phyloP scores from a whole-genome alignment of 2,329 filamentous ascomycete species.

The Hymenoscyphus scutula region DNA sequence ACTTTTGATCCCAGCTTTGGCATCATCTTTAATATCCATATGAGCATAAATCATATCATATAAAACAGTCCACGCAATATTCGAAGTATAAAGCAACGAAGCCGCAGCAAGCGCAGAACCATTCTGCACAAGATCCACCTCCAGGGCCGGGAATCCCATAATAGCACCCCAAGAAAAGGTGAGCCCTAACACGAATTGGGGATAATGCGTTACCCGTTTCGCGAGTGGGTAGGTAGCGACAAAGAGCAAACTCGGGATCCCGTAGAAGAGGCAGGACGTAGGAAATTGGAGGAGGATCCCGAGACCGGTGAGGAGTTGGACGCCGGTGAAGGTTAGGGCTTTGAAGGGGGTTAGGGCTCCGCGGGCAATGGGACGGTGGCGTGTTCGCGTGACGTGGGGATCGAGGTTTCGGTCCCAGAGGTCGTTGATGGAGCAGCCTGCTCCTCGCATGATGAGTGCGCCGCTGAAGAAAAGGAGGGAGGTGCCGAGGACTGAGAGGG shows the following conservation, averaged over 20 bases:
- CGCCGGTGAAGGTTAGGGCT: slow-evolving; percentile 72
- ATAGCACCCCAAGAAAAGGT: slow-evolving; percentile 89
- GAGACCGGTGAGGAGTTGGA: slow-evolving; percentile 70
- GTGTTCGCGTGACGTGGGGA: slow-evolving; percentile 72
- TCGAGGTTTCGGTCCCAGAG: slow-evolving; percentile 88
- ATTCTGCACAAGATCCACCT: slow-evolving; percentile 69
- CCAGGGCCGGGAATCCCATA: slow-evolving; percentile 82
- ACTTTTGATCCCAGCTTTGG: slow-evolving; percentile 82
- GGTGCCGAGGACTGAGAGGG: slow-evolving; percentile 61
- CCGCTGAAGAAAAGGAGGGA: slow-evolving; percentile 70
- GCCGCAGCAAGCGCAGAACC: slow-evolving; percentile 62
- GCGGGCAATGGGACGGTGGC: slow-evolving; percentile 76
- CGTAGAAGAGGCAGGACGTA: slow-evolving; percentile 70
- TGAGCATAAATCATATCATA: slow-evolving; percentile 95
- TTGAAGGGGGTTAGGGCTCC: slow-evolving; percentile 70
- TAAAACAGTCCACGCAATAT: slow-evolving; percentile 80
- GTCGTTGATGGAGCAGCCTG: slow-evolving; percentile 87
- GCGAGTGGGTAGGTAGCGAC: slow-evolving; percentile 78
- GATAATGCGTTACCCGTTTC: slow-evolving; percentile 84
- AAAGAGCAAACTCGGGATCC: slow-evolving; percentile 69
- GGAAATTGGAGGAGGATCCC: slow-evolving; percentile 76
- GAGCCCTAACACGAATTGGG: slow-evolving; percentile 77
- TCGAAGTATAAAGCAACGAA: slow-evolving; percentile 70
- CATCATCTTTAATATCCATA: slow-evolving; percentile 86
- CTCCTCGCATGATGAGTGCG: slow-evolving; percentile 81